Percentiles rank a stretch among this genome's conserved stretches.
phyloP scores from a whole-genome alignment of 768 basidiomycete species.

The Leccinum longicurvipes region DNA sequence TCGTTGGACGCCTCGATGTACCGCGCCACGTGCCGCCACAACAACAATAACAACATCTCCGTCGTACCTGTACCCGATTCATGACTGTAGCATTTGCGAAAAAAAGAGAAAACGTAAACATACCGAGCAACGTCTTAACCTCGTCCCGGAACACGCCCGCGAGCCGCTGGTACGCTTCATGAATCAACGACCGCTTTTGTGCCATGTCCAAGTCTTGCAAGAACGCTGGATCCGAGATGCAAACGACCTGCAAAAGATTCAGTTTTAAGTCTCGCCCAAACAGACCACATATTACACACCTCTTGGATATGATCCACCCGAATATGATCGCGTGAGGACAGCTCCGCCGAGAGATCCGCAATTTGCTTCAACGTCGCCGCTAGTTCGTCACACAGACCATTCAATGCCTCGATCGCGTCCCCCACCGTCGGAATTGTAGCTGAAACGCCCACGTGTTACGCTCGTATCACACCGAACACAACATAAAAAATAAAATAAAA shows the following conservation, averaged over 20 bases:
- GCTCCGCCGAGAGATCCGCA: conserved; percentile 61
- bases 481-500: not conserved
- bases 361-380: conserved; percentile 67
- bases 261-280: not conserved
- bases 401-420: conserved; percentile 66
- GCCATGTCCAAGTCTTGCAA: conserved; percentile 62
- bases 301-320: conserved; percentile 69
- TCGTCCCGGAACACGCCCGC: conserved; percentile 38
- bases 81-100: too few species aligned
- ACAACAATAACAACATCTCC: conserved; percentile 76
- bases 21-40: conserved; percentile 79
- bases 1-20: conserved; percentile 43
- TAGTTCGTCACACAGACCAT: conserved; percentile 60
- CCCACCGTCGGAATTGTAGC: conserved; percentile 77
- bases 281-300: conserved; percentile 34
- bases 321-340: conserved; percentile 67
- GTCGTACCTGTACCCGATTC: conserved; percentile 54
- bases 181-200: conserved; percentile 63
- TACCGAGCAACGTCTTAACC: too few species aligned
- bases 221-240: conserved; percentile 49
- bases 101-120: too few species aligned
- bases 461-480: not conserved
- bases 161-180: conserved; percentile 54
- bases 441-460: conserved; percentile 24
- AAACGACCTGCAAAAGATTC: conserved; percentile 39